Percentiles rank a stretch among this genome's conserved stretches.
Evolutionary conservation across 495 filamentous ascomycete species (phyloP).

Genomic region (Neurospora hispaniola): DNA sequence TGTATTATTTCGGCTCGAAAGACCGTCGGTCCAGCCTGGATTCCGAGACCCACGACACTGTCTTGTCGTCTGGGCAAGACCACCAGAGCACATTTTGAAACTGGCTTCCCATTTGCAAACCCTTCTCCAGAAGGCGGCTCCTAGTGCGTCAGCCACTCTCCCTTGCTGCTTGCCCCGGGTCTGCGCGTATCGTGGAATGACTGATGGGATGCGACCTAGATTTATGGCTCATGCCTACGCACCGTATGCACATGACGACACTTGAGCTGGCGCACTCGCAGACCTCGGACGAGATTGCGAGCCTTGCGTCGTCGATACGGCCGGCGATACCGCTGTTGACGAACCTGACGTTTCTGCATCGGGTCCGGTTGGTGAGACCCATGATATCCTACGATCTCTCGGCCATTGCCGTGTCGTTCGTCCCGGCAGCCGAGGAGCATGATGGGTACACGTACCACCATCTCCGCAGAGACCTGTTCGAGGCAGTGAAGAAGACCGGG

Average conservation of each 20-base stretch:
- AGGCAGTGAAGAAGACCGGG: constrained; percentile 43
- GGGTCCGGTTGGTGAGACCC: constrained; percentile 67
- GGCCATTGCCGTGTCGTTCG: constrained; percentile 74
- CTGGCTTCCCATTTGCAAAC: constrained; percentile 60
- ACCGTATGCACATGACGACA: constrained; percentile 73
- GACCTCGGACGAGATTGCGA: constrained; percentile 49
- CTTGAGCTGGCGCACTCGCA: constrained; percentile 70
- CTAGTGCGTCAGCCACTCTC: constrained; percentile 36
- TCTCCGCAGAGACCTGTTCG: constrained; percentile 67
- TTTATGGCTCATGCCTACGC: constrained; percentile 74
- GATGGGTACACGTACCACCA: constrained; percentile 82
- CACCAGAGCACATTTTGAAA: constrained; percentile 54
- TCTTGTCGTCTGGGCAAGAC: constrained; percentile 78
- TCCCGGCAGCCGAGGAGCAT: constrained; percentile 51
- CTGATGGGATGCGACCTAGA: constrained; percentile 32
- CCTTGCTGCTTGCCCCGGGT: not conserved
- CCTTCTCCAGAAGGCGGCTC: constrained; percentile 48
- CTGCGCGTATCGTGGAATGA: not conserved
- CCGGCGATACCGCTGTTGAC: constrained; percentile 41
- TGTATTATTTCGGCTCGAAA: constrained; percentile 55
- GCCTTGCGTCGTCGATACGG: constrained; percentile 43
- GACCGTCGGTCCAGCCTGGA: constrained; percentile 47
- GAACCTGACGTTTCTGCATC: constrained; percentile 50
- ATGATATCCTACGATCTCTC: constrained; percentile 74
- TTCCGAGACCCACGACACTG: constrained; percentile 69